Evolutionary conservation across 305 asterid genomes (phyloP), one percentile per base, ranked within the genome.

Genomic region (Fraxinus velutina): DNA sequence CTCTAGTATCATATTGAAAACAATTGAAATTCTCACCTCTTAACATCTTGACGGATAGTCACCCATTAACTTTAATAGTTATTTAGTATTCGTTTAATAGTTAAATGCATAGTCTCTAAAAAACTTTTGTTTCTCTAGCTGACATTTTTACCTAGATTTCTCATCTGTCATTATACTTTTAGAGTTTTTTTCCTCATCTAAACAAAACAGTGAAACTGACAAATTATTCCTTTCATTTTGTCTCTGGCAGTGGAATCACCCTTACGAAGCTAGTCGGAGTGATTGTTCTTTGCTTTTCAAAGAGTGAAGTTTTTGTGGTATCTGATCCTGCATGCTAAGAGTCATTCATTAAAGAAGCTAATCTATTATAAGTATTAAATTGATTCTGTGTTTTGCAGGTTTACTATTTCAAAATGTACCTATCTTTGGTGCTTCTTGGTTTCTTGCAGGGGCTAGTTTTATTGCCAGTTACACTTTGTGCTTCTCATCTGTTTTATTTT

Each of bases 231-330:
- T 33, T 62, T 36, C 42, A 33, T 71, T 34, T 32, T 66, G 37
- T 33, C 44, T 78, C 32, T 82, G 85, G 87, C 96, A 95, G 99
- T 81, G 99, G 99, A 82, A 95, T 95, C 89, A 95, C 99, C 10
- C 97, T 93, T 52, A 93, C 98, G 3, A 95, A 95, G 93, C 93
- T 93, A 10, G 99, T 95, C 0, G 97, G 99, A 19, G 98, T 95
- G 86, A 89, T 95, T 30, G 98, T 95, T 47, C 89, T 95, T 36
- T 88, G 94, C 88, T 95, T 95, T 84, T 92, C 99, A 4, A 90
- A 93, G 89, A 90, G 96, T 6, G 97, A 95, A 92, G 93, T 95
- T 77, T 95, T 95, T 86, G 99, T 93, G 96, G 98, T 95, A 6
- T 37, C 79, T 85, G 70, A 84, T 75, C 77, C 79, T 83, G 70